These are phyloP conservation scores for Cyclotella cryptica DNA, from an alignment of 108 stramenopile species.

Conservation along the genomic window DNA sequence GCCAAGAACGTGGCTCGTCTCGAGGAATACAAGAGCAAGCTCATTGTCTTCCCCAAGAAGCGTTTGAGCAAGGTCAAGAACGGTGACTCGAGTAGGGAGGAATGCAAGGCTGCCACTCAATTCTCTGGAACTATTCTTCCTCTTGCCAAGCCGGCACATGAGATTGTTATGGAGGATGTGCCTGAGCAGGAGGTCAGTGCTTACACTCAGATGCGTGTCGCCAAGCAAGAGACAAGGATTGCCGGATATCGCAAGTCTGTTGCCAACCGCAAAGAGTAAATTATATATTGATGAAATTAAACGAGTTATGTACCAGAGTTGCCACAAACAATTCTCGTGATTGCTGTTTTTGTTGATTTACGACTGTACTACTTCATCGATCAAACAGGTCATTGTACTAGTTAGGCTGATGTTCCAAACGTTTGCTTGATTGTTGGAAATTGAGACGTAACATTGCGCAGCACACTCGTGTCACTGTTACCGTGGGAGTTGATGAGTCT, in stretches of 20 bases:
- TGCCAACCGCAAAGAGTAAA: slow-evolving; percentile 84
- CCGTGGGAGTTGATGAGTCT: too few species aligned
- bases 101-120: slow-evolving; percentile 77
- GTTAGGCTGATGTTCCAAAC: too few species aligned
- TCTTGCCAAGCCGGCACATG: slow-evolving; percentile 65
- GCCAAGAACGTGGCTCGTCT: slow-evolving; percentile 93
- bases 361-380: too few species aligned
- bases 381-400: too few species aligned
- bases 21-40: slow-evolving; percentile 93
- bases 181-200: slow-evolving; percentile 83
- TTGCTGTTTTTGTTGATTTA: too few species aligned
- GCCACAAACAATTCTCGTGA: too few species aligned
- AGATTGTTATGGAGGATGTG: slow-evolving; percentile 83
- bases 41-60: slow-evolving; percentile 92
- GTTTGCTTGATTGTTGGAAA: too few species aligned
- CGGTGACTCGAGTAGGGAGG: slow-evolving; percentile 69
- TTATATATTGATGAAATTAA: slow-evolving; percentile 55
- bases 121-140: slow-evolving; percentile 81
- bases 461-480: too few species aligned
- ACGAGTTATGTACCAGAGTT: background rate
- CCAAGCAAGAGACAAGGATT: slow-evolving; percentile 84
- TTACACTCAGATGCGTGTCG: slow-evolving; percentile 84
- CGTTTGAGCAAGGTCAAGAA: slow-evolving; percentile 81
- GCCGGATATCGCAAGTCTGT: slow-evolving; percentile 80
- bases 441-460: too few species aligned